Evolutionary conservation across 768 basidiomycete species (phyloP).

Genomic region (Porpolomopsis calyptriformis): DNA sequence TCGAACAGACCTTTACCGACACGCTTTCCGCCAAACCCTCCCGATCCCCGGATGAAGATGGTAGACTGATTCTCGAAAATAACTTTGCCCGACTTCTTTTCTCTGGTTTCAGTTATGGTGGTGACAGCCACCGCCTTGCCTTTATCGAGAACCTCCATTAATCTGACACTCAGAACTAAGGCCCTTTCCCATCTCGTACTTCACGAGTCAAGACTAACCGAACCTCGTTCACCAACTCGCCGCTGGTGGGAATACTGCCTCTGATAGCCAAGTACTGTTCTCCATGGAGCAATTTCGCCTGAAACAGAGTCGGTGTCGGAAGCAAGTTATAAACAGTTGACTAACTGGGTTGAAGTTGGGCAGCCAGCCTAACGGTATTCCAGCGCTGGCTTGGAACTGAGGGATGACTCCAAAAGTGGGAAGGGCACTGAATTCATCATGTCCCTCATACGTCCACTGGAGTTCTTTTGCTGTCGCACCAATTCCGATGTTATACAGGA

Average conservation of each 20-base stretch:
- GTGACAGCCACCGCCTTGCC: conserved; percentile 93
- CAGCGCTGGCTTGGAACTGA: conserved; percentile 66
- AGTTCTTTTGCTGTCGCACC: conserved; percentile 91
- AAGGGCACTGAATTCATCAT: conserved; percentile 75
- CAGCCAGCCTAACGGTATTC: conserved; percentile 70
- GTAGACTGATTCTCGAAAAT: conserved; percentile 92
- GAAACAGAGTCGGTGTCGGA: background rate
- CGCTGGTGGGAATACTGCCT: conserved; percentile 76
- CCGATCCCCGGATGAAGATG: conserved; percentile 83
- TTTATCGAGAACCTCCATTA: conserved; percentile 78
- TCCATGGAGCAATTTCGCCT: conserved; percentile 96
- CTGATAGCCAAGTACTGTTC: conserved; percentile 92
- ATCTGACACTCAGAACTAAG: conserved; percentile 24
- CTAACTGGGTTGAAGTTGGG: conserved; percentile 90
- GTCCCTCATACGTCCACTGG: conserved; percentile 83
- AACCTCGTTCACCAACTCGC: conserved; percentile 63
- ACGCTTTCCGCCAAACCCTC: conserved; percentile 94
- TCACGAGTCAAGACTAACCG: conserved; percentile 35
- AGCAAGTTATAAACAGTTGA: conserved; percentile 5
- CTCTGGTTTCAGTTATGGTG: conserved; percentile 63
- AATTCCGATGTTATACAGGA: conserved; percentile 90
- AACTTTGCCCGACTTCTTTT: conserved; percentile 65
- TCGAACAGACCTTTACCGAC: conserved; percentile 52
- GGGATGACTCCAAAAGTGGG: conserved; percentile 96
- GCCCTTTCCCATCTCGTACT: background rate